A percentile compares a stretch with the other conserved stretches of the same genome.
Conservation (phyloP, 2,329 filamentous ascomycete genomes). For the Colletotrichum horii region DNA sequence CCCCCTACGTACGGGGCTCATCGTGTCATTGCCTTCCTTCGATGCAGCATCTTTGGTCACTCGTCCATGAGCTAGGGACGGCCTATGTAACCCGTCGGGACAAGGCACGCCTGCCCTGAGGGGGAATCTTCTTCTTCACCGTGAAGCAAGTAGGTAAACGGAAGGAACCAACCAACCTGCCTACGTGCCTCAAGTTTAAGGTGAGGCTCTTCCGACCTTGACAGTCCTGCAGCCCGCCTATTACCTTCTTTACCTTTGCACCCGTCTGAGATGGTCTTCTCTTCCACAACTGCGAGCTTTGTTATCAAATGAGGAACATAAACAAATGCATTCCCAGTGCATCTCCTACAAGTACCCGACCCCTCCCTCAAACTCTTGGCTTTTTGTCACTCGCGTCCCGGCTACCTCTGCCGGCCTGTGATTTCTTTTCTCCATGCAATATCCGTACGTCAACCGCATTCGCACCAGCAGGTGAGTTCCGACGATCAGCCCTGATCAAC, state of each 20-base stretch:
- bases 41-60: neutral
- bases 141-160: neutral
- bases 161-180: neutral
- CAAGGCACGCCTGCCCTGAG: neutral
- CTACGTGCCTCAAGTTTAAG: neutral
- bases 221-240: neutral
- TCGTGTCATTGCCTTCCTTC: neutral
- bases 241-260: neutral
- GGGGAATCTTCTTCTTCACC: neutral
- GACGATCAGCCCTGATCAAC: neutral
- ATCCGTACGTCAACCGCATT: neutral
- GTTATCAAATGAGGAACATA: neutral
- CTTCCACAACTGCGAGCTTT: neutral
- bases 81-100: neutral
- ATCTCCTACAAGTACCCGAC: neutral
- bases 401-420: neutral
- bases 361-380: neutral
- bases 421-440: neutral
- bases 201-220: neutral
- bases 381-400: neutral
- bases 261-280: neutral
- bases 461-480: neutral
- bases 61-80: neutral
- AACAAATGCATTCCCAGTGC: neutral
- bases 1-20: constrained; percentile 7